These are phyloP conservation scores for Schizophyllum commune DNA, from an alignment of 1,284 basidiomycete species.

Conservation along the genomic window DNA sequence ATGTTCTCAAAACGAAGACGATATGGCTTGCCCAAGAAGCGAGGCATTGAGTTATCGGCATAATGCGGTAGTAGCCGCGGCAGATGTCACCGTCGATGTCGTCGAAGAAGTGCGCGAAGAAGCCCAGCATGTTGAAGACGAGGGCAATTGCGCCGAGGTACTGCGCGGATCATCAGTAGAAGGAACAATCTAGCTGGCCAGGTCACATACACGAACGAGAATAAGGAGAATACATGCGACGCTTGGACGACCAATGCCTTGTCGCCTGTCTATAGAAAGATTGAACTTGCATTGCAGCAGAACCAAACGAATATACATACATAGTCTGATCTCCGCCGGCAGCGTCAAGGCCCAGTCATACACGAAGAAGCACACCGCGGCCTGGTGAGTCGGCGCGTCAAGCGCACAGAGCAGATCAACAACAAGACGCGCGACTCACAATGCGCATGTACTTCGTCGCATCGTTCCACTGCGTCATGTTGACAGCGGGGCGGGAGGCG, in stretches of 20 bases:
- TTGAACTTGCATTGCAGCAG: too few species aligned
- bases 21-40: conserved; percentile 7
- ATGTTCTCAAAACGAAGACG: conserved; percentile 6
- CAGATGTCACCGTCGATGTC: background rate
- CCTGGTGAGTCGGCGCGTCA: background rate
- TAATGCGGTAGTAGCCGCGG: conserved; percentile 1
- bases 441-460: conserved; percentile 8
- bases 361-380: conserved; percentile 2
- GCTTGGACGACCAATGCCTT: background rate
- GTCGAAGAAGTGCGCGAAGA: conserved; percentile 1
- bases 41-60: conserved; percentile 3
- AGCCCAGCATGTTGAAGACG: conserved; percentile 1
- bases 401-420: background rate
- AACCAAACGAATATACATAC: background rate
- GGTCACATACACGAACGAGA: conserved; percentile 1
- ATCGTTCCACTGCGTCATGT: conserved; percentile 5
- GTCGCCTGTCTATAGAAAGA: background rate
- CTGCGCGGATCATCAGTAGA: background rate
- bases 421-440: background rate
- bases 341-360: conserved; percentile 5
- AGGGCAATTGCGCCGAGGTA: conserved; percentile 3
- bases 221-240: conserved; percentile 4
- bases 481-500: background rate
- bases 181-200: background rate
- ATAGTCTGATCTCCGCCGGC: conserved; percentile 5